Conservation (phyloP, 768 basidiomycete species). For the Suillus fuscotomentosus region DNA sequence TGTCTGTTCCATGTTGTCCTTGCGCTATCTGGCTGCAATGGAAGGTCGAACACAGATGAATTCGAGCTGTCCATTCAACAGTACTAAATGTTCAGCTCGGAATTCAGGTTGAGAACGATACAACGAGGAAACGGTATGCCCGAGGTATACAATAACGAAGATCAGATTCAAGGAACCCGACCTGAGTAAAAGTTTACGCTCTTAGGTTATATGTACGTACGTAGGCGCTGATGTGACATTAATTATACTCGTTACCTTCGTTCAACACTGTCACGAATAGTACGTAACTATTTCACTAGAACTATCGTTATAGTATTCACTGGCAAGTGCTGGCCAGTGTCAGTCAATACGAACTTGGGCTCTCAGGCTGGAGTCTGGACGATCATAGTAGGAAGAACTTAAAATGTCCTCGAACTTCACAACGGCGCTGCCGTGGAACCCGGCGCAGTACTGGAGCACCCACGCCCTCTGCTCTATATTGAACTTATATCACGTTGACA, state of each 20-base stretch:
- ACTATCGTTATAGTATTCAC: background rate
- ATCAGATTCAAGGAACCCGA: background rate
- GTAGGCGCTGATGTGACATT: no score
- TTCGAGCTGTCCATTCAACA: slow-evolving; percentile 47
- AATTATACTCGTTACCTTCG: no score
- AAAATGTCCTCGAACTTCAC: no score
- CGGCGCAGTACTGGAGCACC: background rate
- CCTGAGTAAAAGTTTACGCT: background rate
- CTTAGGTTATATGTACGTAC: no score
- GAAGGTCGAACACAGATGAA: slow-evolving; percentile 76
- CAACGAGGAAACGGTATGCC: background rate
- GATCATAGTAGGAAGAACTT: no score
- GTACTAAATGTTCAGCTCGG: slow-evolving; percentile 5
- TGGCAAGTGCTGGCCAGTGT: no score
- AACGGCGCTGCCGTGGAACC: no score
- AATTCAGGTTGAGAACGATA: background rate
- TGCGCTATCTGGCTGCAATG: slow-evolving; percentile 37
- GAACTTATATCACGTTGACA: background rate
- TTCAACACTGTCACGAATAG: no score
- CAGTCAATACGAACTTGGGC: no score
- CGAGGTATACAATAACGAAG: background rate
- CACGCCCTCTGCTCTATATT: background rate
- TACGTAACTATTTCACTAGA: background rate
- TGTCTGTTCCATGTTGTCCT: background rate
- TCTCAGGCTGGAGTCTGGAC: no score